Base-by-base conservation (phyloP, 768 basidiomycete species). In the Leccinellum luteum region DNA sequence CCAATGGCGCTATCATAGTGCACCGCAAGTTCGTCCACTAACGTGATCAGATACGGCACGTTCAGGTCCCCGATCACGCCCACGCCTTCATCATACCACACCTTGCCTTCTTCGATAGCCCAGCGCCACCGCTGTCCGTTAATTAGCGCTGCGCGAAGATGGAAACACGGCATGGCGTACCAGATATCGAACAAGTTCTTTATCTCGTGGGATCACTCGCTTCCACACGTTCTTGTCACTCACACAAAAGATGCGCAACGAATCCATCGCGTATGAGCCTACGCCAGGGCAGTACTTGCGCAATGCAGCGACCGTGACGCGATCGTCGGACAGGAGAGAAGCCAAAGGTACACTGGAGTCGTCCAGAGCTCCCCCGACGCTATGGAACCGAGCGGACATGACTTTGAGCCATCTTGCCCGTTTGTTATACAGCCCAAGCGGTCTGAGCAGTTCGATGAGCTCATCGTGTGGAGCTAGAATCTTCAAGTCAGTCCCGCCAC, bases 201-300 rank as follows among this genome's bases (percentile, higher is more conserved):
- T 91, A 66, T 92, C 89, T 28, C 60, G 66, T 0, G 90, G 87
- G 64, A 77, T 73, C 14, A 90, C 87, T 0, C 62, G 54, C 64
- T 83, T 82, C 90, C 89, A 90, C 55, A 83, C 83, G 5, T 66
- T 59, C 69, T 54, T 50, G 67, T 60, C 53, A 27, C 56, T 62
- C 6, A 35, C 57, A 58, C 82, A 88, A 69, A 88, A 91, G 19
- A 91, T 89, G 41, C 87, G 79, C 63, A 89, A 88, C 5, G 86
- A 89, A 66, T 91, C 89, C 1, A 88, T 76, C 1, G 90, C 90
- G 58, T 91, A 92, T 3, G 76, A 73, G 0, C 90, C 89, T 1
- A 84, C 76, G 0, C 88, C 88, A 0, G 86, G 84, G 27, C 85
- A 77, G 62, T 85, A 79, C 41, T 83, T 81, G 54, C 85, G 72